Conservation (phyloP, 306 rosid species). For the Cucumis melo region DNA sequence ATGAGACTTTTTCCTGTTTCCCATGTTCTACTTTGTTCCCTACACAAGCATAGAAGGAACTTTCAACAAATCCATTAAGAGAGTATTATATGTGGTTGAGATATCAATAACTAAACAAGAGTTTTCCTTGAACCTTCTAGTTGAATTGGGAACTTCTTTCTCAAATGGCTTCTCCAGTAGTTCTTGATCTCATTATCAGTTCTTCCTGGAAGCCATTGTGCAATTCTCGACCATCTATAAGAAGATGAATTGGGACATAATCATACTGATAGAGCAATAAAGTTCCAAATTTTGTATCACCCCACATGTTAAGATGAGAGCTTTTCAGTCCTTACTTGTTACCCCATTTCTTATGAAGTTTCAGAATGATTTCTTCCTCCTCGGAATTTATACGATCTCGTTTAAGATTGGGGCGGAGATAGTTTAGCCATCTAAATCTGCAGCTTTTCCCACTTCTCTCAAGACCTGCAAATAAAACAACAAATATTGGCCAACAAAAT, state of each 20-base stretch:
- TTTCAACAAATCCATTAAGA: not conserved
- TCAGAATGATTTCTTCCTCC: constrained; percentile 43
- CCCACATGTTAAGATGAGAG: not conserved
- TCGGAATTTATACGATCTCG: constrained; percentile 30
- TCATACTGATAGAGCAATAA: not conserved
- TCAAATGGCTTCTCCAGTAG: constrained; percentile 49
- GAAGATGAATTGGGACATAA: not conserved
- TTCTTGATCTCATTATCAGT: constrained; percentile 40
- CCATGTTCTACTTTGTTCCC: not conserved
- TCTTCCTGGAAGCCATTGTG: constrained; percentile 34
- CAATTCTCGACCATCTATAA: constrained; percentile 62
- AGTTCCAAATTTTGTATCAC: not conserved
- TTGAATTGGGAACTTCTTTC: constrained; percentile 22
- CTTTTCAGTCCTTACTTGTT: constrained; percentile 44
- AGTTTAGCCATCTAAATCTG: constrained; percentile 74
- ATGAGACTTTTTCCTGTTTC: not conserved
- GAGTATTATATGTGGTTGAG: not conserved
- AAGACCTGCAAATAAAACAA: constrained; percentile 25
- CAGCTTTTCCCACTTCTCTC: constrained; percentile 81
- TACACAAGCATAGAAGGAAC: not conserved
- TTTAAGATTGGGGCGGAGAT: constrained; percentile 60
- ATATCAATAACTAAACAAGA: not conserved
- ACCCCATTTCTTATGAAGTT: constrained; percentile 63
- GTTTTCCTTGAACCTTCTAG: constrained; percentile 19
- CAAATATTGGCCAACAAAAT: not conserved